Conservation (phyloP, 2,329 filamentous ascomycete species). For the Claviceps paspali region DNA sequence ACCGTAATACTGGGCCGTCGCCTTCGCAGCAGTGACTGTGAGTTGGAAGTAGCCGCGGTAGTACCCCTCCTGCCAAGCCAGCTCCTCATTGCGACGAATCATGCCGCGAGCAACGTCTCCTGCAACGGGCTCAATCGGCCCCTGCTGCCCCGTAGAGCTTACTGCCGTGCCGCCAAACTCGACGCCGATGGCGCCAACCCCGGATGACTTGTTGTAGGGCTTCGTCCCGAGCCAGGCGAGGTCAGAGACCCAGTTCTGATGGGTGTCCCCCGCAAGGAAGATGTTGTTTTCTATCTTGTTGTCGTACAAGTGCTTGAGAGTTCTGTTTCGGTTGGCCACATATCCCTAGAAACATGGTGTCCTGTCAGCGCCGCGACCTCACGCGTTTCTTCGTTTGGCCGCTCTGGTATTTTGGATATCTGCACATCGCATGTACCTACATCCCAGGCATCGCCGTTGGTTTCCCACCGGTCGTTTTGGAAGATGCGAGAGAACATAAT, state of each 20-base stretch:
- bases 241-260: constrained; percentile 47
- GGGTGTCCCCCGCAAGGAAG: constrained; percentile 55
- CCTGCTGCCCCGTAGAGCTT: constrained; percentile 41
- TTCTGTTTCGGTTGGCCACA: constrained; percentile 54
- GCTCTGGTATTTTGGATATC: background rate
- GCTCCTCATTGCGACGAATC: constrained; percentile 39
- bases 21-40: constrained; percentile 36
- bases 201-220: constrained; percentile 36
- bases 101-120: constrained; percentile 32
- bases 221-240: constrained; percentile 41
- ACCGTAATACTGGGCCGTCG: constrained; percentile 52
- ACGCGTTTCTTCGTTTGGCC: background rate
- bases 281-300: constrained; percentile 60
- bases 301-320: constrained; percentile 48
- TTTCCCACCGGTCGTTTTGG: constrained; percentile 15
- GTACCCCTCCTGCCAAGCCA: constrained; percentile 61
- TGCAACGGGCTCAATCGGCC: constrained; percentile 36
- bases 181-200: constrained; percentile 41
- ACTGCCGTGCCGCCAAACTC: constrained; percentile 56
- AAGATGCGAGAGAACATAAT: constrained; percentile 46
- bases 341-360: constrained; percentile 34
- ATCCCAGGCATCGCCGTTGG: constrained; percentile 21
- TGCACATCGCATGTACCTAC: constrained; percentile 11
- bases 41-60: constrained; percentile 62
- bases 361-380: background rate